A percentile compares a stretch with the other conserved stretches of the same genome.
Evolutionary conservation across 345 rosid species (phyloP).

Genomic region (Brassica carinata): DNA sequence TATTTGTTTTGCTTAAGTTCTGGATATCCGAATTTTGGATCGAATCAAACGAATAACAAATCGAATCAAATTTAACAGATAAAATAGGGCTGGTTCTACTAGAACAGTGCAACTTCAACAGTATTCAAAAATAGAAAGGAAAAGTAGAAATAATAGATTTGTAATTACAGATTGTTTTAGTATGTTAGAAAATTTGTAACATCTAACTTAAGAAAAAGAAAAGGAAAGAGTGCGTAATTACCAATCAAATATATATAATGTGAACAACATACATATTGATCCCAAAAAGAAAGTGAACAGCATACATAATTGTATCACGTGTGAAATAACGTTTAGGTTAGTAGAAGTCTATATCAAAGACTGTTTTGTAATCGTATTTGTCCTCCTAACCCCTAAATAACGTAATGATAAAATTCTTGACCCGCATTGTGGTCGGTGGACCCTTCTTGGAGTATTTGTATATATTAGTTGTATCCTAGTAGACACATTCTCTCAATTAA

Average conservation of each 20-base stretch:
- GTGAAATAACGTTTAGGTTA: neutral
- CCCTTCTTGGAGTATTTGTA: neutral
- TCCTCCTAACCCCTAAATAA: neutral
- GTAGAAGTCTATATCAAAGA: neutral
- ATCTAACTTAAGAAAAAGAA: neutral
- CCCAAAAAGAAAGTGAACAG: neutral
- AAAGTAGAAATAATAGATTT: neutral
- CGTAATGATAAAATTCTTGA: neutral
- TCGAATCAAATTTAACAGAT: too few species aligned
- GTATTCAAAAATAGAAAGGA: neutral
- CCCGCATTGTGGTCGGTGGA: neutral
- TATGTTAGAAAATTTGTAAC: neutral
- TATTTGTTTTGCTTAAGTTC: too few species aligned
- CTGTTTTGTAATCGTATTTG: neutral
- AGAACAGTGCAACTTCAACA: neutral
- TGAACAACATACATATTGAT: neutral
- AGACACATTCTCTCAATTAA: conserved; percentile 8
- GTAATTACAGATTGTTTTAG: neutral
- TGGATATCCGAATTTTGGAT: too few species aligned
- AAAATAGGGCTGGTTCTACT: neutral
- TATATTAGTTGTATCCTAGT: neutral
- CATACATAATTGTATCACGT: neutral
- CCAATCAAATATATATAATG: neutral
- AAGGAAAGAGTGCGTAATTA: neutral
- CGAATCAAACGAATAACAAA: too few species aligned